phyloP scores from a whole-genome alignment of 257 asterid species.

The Solanum raphanifolium region DNA sequence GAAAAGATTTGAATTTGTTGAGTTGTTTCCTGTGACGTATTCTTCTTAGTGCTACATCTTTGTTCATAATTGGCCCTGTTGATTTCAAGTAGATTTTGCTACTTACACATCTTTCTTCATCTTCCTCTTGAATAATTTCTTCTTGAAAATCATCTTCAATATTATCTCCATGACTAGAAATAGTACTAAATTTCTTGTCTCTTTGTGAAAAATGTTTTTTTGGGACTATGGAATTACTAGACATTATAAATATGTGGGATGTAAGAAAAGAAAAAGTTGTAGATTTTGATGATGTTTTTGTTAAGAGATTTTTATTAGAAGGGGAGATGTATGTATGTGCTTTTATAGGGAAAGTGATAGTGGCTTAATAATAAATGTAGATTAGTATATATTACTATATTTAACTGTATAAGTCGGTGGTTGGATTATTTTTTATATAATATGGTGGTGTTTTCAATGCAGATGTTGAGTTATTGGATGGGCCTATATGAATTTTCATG shows the following conservation, averaged over 20 bases:
- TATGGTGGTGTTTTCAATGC: neutral
- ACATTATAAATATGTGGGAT: neutral
- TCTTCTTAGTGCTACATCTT: conserved; percentile 49
- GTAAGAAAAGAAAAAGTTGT: neutral
- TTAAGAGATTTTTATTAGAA: neutral
- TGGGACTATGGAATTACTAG: neutral
- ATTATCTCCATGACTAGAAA: neutral
- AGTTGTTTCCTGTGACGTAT: conserved; percentile 63
- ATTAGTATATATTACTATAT: neutral
- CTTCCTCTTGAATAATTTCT: neutral
- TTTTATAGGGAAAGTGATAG: neutral
- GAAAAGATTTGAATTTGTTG: conserved; percentile 33
- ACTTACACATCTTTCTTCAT: conserved; percentile 11
- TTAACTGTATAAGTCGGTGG: neutral
- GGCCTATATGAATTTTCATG: neutral
- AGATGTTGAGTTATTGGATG: neutral
- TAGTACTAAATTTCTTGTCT: neutral
- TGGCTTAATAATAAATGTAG: too few relatives aligned
- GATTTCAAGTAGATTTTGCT: conserved; percentile 42
- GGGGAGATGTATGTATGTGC: neutral
- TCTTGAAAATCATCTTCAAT: conserved; percentile 6
- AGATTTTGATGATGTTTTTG: neutral
- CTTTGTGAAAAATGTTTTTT: neutral
- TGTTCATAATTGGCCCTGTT: conserved; percentile 28
- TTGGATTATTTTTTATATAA: neutral